Evolutionary conservation across 176 grass and related monocot genomes (phyloP), one percentile per base, ranked within the genome.

Genomic region (Urochloa ruziziensis): DNA sequence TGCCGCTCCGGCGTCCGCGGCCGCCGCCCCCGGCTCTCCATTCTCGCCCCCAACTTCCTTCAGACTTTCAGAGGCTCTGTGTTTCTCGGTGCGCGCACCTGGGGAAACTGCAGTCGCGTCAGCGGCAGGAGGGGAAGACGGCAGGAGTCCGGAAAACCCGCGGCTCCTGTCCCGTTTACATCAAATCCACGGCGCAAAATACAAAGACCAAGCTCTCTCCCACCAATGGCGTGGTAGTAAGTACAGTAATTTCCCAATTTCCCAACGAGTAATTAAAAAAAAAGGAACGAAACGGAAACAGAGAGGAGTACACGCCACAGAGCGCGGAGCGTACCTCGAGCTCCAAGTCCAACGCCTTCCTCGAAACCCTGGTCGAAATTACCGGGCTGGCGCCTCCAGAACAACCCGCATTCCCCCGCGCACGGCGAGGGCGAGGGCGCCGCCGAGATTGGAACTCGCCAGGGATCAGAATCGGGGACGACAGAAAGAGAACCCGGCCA

Each of bases 21-120:
- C 83, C 83, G 80, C 74, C 87, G 83, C 65, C 84, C 63, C 6
- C 82, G 61, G 39, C 77, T 61, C 77, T 87, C 81, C 91, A 90
- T 90, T 29, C 51, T 43, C 34, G 13, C 17, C 32, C n/a, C 40
- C 43, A 39, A 18, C 29, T 73, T 4, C 9, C 52, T 32, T 89
- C 30, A 51, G 61, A 8, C 47, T 49, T 39, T 0, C 4, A 39
- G 7, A 43, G 27, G 27, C 2, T 52, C 49, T 51, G n/a, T n/a
- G n/a, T n/a, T n/a, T n/a, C 17, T 70, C 53, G 18, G 74, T 18
- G 65, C 7, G 59, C 44, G 67, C 67, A 18, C n/a, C 29, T 35
- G 21, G 40, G 6, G 63, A 65, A 86, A 52, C 79, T 43, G 84
- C 17, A 47, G 88, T 33, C 53, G 23, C 21, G 24, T 77, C 70